Evolutionary conservation across 2,329 filamentous ascomycete species (phyloP), one percentile per base, ranked within the genome.

Genomic region (Coniosporium tulheliwenetii): DNA sequence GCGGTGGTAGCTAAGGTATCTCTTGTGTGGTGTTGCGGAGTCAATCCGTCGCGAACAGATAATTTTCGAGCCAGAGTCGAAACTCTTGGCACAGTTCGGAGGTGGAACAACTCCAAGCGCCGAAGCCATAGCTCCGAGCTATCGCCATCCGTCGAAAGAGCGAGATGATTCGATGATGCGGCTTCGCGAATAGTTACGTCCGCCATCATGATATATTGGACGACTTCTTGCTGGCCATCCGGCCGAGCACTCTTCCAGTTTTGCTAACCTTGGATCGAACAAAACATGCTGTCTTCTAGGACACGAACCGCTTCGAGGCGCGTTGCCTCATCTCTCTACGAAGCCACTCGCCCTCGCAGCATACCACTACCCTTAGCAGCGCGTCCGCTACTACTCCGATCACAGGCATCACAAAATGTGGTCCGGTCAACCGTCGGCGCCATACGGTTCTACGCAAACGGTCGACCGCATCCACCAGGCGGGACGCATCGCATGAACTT

Each of bases 401-500:
- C 40, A 14, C 19, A 40, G 19, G 32, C 45, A 8, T 35, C 41
- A 36, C 51, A 51, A 51, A 41, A 43, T 41, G 30, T n/a, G 26
- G 33, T 32, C 16, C 14, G 31, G n/a, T n/a, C 30, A 12, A 5
- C 14, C 13, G 15, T 35, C 3, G 19, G 19, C 52, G 55, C 43
- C 67, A 77, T 67, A 80, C 82, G 52, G 70, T 59, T 47, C 26
- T 61, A 60, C 46, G 58, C 58, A 10, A 52, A 41, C n/a, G 66
- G 70, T 8, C 61, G 81, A 44, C 84, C 86, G 46, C 85, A 91
- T 48, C 87, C 86, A 1, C 86, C 89, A 0, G 89, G 89, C 39
- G 87, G 87, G 42, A 95, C 86, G 1, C 85, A 95, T 62, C 82
- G 81, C 48, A 96, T 96, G 87, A 79, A 96, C 56, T 63, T 96